Conservation (phyloP, 371 early-diverging fungal species). For the Vairimorpha necatrix region DNA sequence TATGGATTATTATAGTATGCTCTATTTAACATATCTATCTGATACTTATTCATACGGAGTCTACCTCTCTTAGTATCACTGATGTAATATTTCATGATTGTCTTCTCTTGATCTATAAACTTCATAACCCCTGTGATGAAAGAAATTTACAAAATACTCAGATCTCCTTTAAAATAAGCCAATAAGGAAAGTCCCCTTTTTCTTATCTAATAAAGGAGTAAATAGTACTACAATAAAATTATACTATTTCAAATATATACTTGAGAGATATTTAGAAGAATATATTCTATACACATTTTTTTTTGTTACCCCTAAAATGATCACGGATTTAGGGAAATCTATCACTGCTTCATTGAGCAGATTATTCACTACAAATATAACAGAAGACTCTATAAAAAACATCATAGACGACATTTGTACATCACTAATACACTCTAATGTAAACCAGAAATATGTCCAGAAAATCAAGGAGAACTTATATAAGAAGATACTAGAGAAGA, state of each 20-base stretch:
- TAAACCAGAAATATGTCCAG: constrained; percentile 80
- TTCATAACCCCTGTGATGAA: constrained; percentile 25
- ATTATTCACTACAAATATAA: constrained; percentile 35
- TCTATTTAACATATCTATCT: neutral
- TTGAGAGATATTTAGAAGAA: too few species aligned
- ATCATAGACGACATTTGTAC: constrained; percentile 61
- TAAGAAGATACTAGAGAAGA: constrained; percentile 73
- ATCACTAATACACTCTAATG: constrained; percentile 71
- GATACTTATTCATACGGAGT: neutral
- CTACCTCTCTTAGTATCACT: neutral
- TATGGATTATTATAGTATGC: neutral
- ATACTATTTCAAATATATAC: too few species aligned
- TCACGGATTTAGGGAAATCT: constrained; percentile 54
- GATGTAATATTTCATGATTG: neutral
- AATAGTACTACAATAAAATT: too few species aligned
- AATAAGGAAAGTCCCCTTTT: too few species aligned
- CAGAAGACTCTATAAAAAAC: constrained; percentile 47
- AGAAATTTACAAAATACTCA: neutral
- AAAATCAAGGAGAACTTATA: constrained; percentile 78
- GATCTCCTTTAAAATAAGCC: too few species aligned
- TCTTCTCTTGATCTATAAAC: neutral
- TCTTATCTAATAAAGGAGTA: too few species aligned
- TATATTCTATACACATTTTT: too few species aligned
- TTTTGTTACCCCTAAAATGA: constrained; percentile 35
- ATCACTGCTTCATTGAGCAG: constrained; percentile 33